phyloP scores from a whole-genome alignment of 805 yeast genomes.

The Saccharomycopsis selenospora region DNA sequence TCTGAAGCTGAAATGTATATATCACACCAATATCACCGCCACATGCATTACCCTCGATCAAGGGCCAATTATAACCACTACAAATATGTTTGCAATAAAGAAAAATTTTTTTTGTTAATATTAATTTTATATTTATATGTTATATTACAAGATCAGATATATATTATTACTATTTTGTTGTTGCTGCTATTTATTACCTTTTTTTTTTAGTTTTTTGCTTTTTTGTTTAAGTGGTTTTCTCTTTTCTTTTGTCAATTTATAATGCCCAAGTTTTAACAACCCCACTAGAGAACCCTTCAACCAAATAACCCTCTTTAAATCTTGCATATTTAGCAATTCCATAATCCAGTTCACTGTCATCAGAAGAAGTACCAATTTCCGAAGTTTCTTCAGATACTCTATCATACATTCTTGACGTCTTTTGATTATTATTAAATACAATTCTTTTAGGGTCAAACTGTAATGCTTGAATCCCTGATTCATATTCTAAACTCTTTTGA shows the following conservation, averaged over 20 bases:
- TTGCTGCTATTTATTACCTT: constrained; percentile 3
- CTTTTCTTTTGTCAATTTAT: constrained; percentile 20
- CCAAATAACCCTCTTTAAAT: constrained; percentile 56
- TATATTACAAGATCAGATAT: no score
- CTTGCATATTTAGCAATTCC: constrained; percentile 36
- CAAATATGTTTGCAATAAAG: no score
- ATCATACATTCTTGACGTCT: constrained; percentile 50
- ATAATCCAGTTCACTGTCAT: constrained; percentile 25
- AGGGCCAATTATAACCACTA: no score
- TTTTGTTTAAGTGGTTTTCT: no score
- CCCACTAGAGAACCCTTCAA: constrained; percentile 60
- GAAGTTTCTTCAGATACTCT: constrained; percentile 43
- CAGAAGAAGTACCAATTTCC: constrained; percentile 37
- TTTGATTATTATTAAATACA: constrained; percentile 41
- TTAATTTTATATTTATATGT: no score
- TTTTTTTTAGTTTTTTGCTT: not conserved
- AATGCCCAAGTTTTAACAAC: constrained; percentile 59
- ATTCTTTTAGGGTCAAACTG: constrained; percentile 55
- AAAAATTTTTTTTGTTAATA: no score
- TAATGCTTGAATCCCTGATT: constrained; percentile 45
- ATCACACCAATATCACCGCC: no score
- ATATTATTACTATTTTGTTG: not conserved
- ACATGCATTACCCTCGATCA: no score
- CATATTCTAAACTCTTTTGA: constrained; percentile 54
- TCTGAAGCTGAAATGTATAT: no score